Evolutionary conservation across 768 basidiomycete genomes (phyloP).

Genomic region (Trametes meyenii): DNA sequence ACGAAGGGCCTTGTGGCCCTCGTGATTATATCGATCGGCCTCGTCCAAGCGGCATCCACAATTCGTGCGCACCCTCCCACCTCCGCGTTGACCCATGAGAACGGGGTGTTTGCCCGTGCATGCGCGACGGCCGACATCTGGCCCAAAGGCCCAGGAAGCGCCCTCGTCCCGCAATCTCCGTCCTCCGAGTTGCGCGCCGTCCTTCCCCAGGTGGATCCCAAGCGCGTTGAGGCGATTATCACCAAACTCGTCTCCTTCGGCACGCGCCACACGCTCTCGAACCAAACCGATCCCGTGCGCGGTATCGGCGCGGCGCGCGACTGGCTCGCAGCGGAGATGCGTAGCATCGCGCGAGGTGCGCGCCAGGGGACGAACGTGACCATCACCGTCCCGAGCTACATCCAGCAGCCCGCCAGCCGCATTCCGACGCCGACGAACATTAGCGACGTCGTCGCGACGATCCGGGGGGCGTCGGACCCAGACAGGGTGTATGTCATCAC

Average conservation of each 20-base stretch:
- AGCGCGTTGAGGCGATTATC: slow-evolving; percentile 50
- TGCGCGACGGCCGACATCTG: slow-evolving; percentile 38
- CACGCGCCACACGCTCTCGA: slow-evolving; percentile 55
- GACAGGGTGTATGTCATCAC: slow-evolving; percentile 56
- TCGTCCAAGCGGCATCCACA: slow-evolving; percentile 7
- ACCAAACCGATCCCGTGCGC: slow-evolving; percentile 52
- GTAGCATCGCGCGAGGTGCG: slow-evolving; percentile 43
- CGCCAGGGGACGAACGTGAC: slow-evolving; percentile 37
- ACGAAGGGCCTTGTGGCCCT: slow-evolving; percentile 11
- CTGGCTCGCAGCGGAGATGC: slow-evolving; percentile 56
- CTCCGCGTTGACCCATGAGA: slow-evolving; percentile 11
- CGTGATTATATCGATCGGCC: slow-evolving; percentile 14
- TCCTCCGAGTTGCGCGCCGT: slow-evolving; percentile 47
- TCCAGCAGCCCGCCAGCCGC: slow-evolving; percentile 40
- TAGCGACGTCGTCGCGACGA: slow-evolving; percentile 54
- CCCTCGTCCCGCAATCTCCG: slow-evolving; percentile 46
- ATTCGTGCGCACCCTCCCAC: background rate
- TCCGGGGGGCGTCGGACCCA: slow-evolving; percentile 50
- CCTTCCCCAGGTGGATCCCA: slow-evolving; percentile 49
- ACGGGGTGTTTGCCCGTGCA: slow-evolving; percentile 19
- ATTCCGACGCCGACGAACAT: slow-evolving; percentile 50
- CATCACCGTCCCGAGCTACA: slow-evolving; percentile 48
- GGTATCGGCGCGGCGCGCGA: slow-evolving; percentile 59
- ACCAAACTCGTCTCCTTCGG: slow-evolving; percentile 57
- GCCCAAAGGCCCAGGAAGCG: slow-evolving; percentile 52